Evolutionary conservation across 345 rosid species (phyloP).

Genomic region (Citrus cavaleriei): DNA sequence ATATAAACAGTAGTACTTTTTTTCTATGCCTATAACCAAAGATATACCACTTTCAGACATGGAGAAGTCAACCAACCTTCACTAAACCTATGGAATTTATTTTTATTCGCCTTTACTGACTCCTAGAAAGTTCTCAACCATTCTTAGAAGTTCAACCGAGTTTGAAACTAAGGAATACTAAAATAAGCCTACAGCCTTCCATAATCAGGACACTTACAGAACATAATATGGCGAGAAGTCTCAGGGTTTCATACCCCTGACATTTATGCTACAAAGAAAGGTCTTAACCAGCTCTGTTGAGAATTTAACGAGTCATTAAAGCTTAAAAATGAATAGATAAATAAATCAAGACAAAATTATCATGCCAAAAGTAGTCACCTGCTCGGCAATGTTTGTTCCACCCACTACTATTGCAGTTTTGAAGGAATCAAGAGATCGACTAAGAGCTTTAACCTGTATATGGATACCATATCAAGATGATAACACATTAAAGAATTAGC

Average conservation of each 20-base stretch:
- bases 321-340: too few relatives aligned
- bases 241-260: not conserved
- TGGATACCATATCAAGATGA: conserved; percentile 4
- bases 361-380: conserved; percentile 18
- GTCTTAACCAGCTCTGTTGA: conserved; percentile 1
- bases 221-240: not conserved
- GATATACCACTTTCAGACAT: not conserved
- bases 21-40: not conserved
- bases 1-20: not conserved
- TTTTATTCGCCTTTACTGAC: not conserved
- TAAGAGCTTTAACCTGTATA: conserved; percentile 34
- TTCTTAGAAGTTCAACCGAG: not conserved
- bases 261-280: not conserved
- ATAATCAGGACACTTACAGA: not conserved
- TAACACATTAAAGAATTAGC: not conserved
- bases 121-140: not conserved
- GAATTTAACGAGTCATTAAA: not conserved
- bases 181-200: not conserved
- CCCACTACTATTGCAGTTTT: conserved; percentile 39
- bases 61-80: not conserved
- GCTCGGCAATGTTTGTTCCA: conserved; percentile 39
- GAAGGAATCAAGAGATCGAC: conserved; percentile 37
- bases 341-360: not conserved
- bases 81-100: not conserved
- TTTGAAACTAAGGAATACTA: not conserved